Percentiles rank a stretch among this genome's conserved stretches.
Conservation (phyloP, 345 rosid genomes). For the Gossypium bickii region DNA sequence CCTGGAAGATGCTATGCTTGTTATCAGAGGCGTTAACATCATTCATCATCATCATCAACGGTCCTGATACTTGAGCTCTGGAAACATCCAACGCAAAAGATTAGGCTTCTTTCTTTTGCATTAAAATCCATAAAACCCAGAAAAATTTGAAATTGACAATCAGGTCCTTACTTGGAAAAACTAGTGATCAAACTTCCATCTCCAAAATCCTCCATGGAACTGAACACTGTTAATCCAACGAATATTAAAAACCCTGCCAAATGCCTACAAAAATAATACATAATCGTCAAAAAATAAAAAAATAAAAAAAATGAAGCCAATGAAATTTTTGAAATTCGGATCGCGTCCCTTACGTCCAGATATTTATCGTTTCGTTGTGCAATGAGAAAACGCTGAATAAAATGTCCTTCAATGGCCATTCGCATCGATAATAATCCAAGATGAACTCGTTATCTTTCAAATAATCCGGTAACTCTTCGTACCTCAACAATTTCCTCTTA, state of each 20-base stretch:
- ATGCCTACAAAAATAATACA: conserved; percentile 43
- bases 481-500: conserved; percentile 59
- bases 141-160: not conserved
- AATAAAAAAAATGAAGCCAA: not conserved
- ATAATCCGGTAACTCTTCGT: conserved; percentile 72
- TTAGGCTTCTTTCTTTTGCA: too few relatives aligned
- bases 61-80: conserved; percentile 50
- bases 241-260: conserved; percentile 72
- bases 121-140: not conserved
- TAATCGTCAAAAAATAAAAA: not conserved
- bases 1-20: conserved; percentile 15
- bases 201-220: conserved; percentile 59
- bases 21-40: conserved; percentile 38
- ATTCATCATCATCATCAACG: conserved; percentile 38
- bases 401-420: conserved; percentile 80
- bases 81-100: not conserved
- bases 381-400: conserved; percentile 68
- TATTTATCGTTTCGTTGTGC: conserved; percentile 95
- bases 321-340: not conserved
- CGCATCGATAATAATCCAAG: conserved; percentile 82
- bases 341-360: conserved; percentile 70
- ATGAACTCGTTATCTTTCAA: conserved; percentile 84
- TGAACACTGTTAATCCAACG: conserved; percentile 52
- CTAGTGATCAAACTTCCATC: conserved; percentile 40
- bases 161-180: conserved; percentile 48